Evolutionary conservation across 1,284 basidiomycete species (phyloP), one percentile per base, ranked within the genome.

Genomic region (Ceratobasidium sp.): DNA sequence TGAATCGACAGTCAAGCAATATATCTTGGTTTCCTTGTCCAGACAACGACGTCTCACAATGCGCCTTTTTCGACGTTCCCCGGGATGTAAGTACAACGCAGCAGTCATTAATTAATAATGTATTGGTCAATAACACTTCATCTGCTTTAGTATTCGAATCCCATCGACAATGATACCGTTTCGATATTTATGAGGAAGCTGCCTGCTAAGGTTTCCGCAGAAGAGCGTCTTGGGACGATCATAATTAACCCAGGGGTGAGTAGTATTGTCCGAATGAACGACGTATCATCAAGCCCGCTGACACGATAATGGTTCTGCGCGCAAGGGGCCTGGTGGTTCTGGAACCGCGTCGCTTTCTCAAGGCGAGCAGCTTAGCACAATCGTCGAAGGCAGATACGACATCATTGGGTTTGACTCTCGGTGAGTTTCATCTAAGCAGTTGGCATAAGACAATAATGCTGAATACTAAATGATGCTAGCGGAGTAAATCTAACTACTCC

Each of bases 121-220:
- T 21, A 4, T 55, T 18, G 14, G 35, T 41, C 8, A 35, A 35
- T 26, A 35, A 16, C 2, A 26, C 21, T 41, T 21, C 23, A 26
- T 18, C 26, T 7, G 6, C 28, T n/a, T n/a, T 49, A 62, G 59
- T 62, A 75, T 50, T 30, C 62, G 21, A 41, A 74, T 47, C 70
- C 49, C 0, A 1, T 35, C 1, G 41, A 61, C 13, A 38, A 46
- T 18, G 54, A 67, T 16, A 72, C 63, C 1, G 75, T 78, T 44
- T 74, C 75, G 7, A 75, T 79, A 50, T 77, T 77, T 0, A 72
- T 79, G 0, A 73, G 77, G 18, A 77, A 75, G 70, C 55, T 75
- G 11, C 76, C 78, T 0, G 75, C 76, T 16, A 67, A 72, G 0
- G 73, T 66, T 1, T 58, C 73, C 13, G 32, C 18, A 16, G 49